Base-by-base conservation (phyloP, 176 grass and related monocot species). In the Zizania latifolia region DNA sequence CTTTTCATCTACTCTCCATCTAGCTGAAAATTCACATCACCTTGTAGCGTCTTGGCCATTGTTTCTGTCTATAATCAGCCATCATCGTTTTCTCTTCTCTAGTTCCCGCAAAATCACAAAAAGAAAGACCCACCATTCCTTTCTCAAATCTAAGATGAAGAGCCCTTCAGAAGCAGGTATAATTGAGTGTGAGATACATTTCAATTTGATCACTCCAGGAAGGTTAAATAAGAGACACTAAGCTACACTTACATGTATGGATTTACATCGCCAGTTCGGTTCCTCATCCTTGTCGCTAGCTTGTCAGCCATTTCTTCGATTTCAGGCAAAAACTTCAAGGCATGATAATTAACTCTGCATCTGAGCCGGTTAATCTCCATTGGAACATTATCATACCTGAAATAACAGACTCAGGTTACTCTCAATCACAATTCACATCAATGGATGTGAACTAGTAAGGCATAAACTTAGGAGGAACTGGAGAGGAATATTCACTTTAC, bases 101-200 rank as follows among this genome's bases (percentile, higher is more conserved):
- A 30, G 91, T 99, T 82, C 95, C 91, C 72, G 80, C 86, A 92
- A 94, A 99, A 90, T 99, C 95, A 88, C 95, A 99, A 62, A 99
- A 99, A 2, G 95, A 99, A 33, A 99, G 82, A 0, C 95, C 91
- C 72, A 94, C 95, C 95, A 94, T 99, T 81, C 95, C 95, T 84
- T 99, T 99, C 82, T 99, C 95, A 73, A 94, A 99, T 74, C 95
- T 83, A 78, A 99, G 80, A 86, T 99, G 95, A 88, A 98, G 91
- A 72, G 95, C 95, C 91, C 95, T 98, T 59, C 56, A 45, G 66
- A 86, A 40, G 65, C 78, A 84, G 65, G 33, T 62, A 50, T 40
- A 46, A 45, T 61, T 2, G 29, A 75, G 45, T 4, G 36, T 72
- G 48, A 71, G 82, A 65, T 21, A 65, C 13, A 58, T 48, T 82